Base-by-base conservation (phyloP, 2,329 filamentous ascomycete genomes). In the Apiospora marii region DNA sequence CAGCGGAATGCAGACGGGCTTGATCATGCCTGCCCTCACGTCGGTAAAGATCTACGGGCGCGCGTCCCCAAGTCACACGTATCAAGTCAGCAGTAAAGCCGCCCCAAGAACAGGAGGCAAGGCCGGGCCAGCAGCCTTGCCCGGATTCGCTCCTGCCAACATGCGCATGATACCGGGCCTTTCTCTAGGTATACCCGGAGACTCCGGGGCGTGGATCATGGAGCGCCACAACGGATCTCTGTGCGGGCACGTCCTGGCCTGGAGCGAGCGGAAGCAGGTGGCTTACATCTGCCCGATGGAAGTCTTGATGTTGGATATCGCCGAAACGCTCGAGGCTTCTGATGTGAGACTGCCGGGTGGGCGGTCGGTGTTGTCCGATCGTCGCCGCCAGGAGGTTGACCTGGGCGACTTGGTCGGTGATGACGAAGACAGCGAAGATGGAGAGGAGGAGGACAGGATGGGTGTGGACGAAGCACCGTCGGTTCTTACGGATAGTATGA, bases 251-350 rank as follows among this genome's bases (percentile, higher is more conserved):
- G 94, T 98, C 0, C 87, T 98, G 16, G 96, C 96, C 0, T 97
- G 93, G 91, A 96, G 93, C 76, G 89, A 91, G 74, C 90, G 92
- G 74, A 96, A 93, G 79, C 90, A 90, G 58, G 92, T 94, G 6
- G 95, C 95, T 0, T 98, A 98, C 81, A 96, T 98, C 74, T 96
- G 94, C 74, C 96, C 96, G 0, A 98, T 98, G 96, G 94, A 98
- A 72, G 88, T 98, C 2, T 84, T 98, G 16, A 87, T 98, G 14
- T 89, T 92, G 41, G 96, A 98, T 79, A 97, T 98, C 72, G 92
- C 91, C 41, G 90, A 93, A 74, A 95, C 92, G 0, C 85, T 98
- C 0, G 89, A 91, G 30, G 94, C 94, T 0, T 83, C 83, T 1
- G 88, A 90, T 37, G 89, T 98, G n/a, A 86, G 88, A 6, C 87